Base-by-base conservation (phyloP, 225 moss, liverwort and hornwort species). In the Pleurozium schreberi region DNA sequence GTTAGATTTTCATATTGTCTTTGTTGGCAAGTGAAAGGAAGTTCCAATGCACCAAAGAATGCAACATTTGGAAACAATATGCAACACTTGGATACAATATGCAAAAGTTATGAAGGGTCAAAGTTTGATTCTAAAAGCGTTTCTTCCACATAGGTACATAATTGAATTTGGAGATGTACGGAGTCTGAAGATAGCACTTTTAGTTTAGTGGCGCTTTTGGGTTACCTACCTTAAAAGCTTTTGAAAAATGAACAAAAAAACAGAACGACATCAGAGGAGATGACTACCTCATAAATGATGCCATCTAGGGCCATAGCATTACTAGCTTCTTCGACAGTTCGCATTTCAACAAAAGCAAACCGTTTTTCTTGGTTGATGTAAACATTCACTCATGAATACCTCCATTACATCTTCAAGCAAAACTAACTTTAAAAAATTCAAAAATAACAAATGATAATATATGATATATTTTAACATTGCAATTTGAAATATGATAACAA, bases 271-370 rank as follows among this genome's bases (percentile, higher is more conserved):
- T 77, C 65, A 76, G 23, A 45, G 8, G 18, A 16, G 2, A 75
- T 67, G 30, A 52, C 10, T 55, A 96, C 98, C 95, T 98, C 98
- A 81, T 96, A 98, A 83, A 98, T 87, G 74, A 99, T 99, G 75
- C 98, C 98, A 95, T 99, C 98, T 62, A 99, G 87, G 57, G 98
- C 95, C 98, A 99, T 99, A 36, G 98, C 97, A 90, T 99, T 99
- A 88, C 98, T 99, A 55, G 98, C 98, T 93, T 99, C 98, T 94
- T 99, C 98, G 78, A 99, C 97, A 76, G 96, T 99, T 89, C 98
- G 94, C 98, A 99, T 99, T 66, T 99, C 98, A 78, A 99, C 98
- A 87, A 99, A 99, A 85, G 98, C 98, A 91, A 99, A 97, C 17
- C 96, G 87, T 67, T 99, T 99, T 88, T 99, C 98, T 89, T 99